Base-by-base conservation (phyloP, 352 stramenopile species). In the Globisporangium cylindrosporum region DNA sequence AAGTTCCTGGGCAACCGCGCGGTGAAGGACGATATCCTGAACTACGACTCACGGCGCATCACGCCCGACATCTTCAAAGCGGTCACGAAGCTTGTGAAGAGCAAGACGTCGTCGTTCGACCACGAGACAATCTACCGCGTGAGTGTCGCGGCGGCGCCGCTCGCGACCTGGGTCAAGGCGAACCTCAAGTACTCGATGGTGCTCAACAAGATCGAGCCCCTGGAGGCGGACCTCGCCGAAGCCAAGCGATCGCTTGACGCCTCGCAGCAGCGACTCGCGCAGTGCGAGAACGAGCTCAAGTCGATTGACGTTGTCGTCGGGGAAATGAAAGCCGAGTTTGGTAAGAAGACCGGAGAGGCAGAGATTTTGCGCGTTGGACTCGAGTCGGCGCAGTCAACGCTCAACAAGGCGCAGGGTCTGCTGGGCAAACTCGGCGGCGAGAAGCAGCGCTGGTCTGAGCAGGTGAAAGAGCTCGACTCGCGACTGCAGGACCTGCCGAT, bases 1-100 rank as follows among this genome's bases (percentile, higher is more conserved):
- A 97, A 97, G 69, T 99, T 99, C 67, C 70, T 99, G 1, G 92
- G 94, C 2, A 98, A 98, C 61, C 88, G 95, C 27, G 94, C 93
- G 1, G 94, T 99, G 4, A 99, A 98, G 66, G 96, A 98, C 51
- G 92, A 99, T 36, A 99, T 99, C 64, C 78, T 98, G 5, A 98
- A 98, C 75, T 99, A 97, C 59, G 95, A 99, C 54, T 91, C 94
- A 4, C 88, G 92, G 32, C 79, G 86, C 0, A 98, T 99, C 68
- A 96, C 88, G 1, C 77, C 84, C 0, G 92, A 97, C 15, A 95
- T 98, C 25, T 91, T 87, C 15, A 95, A 95, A 36, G 76, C 95
- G 7, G 96, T 99, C 27, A 91, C 77, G 53, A 98, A 98, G 53
- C 73, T 98, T 1, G 77, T 99, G 8, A 97, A 97, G 71, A 93